Percentiles rank a stretch among this genome's conserved stretches.
phyloP scores from a whole-genome alignment of 129 eudicot species.

The Oenanthe sinensis region DNA sequence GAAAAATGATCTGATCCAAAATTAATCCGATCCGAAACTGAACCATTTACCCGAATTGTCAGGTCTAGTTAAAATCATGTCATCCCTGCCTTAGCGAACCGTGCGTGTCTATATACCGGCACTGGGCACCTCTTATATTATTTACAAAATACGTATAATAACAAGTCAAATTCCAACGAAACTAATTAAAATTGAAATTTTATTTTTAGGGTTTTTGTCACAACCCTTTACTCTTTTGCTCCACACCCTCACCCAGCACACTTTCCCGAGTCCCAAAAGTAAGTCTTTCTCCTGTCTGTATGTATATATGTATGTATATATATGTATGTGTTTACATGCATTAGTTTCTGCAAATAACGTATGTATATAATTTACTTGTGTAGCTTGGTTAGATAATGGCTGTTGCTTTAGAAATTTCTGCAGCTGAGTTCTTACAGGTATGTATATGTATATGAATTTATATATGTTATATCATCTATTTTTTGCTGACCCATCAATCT shows the following conservation, averaged over 20 bases:
- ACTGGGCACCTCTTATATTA: no score
- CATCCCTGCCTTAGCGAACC: no score
- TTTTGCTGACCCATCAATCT: background rate
- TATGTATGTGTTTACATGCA: background rate
- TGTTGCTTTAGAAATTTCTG: slow-evolving; percentile 29
- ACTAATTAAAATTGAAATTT: background rate
- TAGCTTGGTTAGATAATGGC: slow-evolving; percentile 20
- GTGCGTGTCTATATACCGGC: no score
- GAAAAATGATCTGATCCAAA: no score
- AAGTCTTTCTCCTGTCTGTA: background rate
- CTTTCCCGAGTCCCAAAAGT: background rate
- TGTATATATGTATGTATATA: background rate
- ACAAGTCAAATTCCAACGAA: background rate
- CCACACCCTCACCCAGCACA: background rate
- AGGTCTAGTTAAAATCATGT: no score
- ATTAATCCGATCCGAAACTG: no score
- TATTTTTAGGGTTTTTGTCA: background rate
- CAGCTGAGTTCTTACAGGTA: slow-evolving; percentile 37
- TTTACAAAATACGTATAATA: no score
- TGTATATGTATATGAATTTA: background rate
- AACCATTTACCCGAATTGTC: no score
- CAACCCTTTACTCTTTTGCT: background rate
- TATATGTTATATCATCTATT: background rate
- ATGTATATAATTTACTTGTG: background rate
- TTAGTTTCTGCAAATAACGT: background rate